Conservation (phyloP, 2,329 filamentous ascomycete genomes). For the Tolypocladium album region DNA sequence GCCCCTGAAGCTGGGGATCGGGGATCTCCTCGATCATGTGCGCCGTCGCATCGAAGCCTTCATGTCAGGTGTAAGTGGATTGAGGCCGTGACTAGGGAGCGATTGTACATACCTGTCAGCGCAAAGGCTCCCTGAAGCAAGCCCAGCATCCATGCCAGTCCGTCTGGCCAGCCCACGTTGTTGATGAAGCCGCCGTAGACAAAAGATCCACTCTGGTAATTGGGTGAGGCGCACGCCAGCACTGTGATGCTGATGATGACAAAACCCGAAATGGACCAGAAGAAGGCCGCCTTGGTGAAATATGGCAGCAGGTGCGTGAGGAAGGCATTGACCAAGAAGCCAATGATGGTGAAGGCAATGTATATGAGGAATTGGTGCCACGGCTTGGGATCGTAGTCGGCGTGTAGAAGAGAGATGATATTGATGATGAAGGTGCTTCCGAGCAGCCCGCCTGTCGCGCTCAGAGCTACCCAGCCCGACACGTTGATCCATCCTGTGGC, state of each 20-base stretch:
- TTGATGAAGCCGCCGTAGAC: slow-evolving; percentile 62
- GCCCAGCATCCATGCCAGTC: slow-evolving; percentile 46
- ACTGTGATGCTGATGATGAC: slow-evolving; percentile 59
- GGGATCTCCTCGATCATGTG: slow-evolving; percentile 50
- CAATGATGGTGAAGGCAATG: slow-evolving; percentile 49
- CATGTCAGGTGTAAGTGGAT: neutral
- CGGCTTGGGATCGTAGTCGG: slow-evolving; percentile 41
- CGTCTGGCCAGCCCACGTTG: slow-evolving; percentile 57
- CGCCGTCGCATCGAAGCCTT: slow-evolving; percentile 35
- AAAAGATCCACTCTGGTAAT: slow-evolving; percentile 52
- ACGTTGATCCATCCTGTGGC: slow-evolving; percentile 65
- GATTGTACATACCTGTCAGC: slow-evolving; percentile 21
- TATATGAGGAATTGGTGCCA: slow-evolving; percentile 72
- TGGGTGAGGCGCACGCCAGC: slow-evolving; percentile 52
- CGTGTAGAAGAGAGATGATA: slow-evolving; percentile 50
- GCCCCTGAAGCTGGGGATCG: slow-evolving; percentile 45
- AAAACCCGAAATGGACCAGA: slow-evolving; percentile 62
- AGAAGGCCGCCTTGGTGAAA: slow-evolving; percentile 58
- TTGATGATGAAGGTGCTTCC: slow-evolving; percentile 57
- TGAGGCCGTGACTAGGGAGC: neutral
- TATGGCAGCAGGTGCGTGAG: slow-evolving; percentile 44
- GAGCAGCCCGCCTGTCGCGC: slow-evolving; percentile 56
- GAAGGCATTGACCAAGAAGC: slow-evolving; percentile 56
- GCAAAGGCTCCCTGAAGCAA: slow-evolving; percentile 41
- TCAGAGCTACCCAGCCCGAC: slow-evolving; percentile 61